Base-by-base conservation (phyloP, 2,329 filamentous ascomycete genomes). In the Penicillium carneum region DNA sequence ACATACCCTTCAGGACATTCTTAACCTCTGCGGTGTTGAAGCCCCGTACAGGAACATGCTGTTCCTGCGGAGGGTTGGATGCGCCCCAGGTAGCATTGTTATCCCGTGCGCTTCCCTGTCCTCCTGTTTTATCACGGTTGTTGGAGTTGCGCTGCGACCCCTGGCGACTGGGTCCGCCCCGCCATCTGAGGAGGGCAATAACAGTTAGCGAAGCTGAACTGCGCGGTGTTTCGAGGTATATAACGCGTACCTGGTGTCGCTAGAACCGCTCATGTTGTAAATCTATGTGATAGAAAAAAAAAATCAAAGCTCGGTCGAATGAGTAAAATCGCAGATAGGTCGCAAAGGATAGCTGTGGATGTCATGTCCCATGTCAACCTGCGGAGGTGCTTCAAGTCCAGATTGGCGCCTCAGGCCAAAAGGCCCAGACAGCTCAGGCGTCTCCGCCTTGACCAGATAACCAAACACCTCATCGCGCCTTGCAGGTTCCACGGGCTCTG, bases 21-120 rank as follows among this genome's bases (percentile, higher is more conserved):
- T 80, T 80, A 33, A 75, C 71, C 63, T 82, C 81, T 8, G 70
- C 66, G 16, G 76, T 72, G 67, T 83, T 82, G 72, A 82, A 82
- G 6, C 74, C 76, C 23, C 72, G 71, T 26, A 81, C 76, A n/a
- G 80, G 73, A 38, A 76, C 69, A 70, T 81, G 79, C 52, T 77
- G 76, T 18, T 80, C 78, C 62, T 76, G 72, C 34, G 63, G 46
- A 34, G 73, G 46, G 31, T 64, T 64, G 38, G 70, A 65, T 52
- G 67, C 67, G 33, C 67, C 63, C 77, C 76, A 77, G 26, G 71
- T 63, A 60, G 63, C 58, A 61, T 68, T 72, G 36, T 72, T 75
- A 55, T 73, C 70, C 16, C 76, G 76, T 57, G 70, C 57, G 54
- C 66, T 67, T 31, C 73, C 71, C 39, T 77, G 74, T 57, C 70